These are phyloP conservation scores for Bipolaris victoriae DNA, from an alignment of 2,329 filamentous ascomycete species.

Conservation along the genomic window DNA sequence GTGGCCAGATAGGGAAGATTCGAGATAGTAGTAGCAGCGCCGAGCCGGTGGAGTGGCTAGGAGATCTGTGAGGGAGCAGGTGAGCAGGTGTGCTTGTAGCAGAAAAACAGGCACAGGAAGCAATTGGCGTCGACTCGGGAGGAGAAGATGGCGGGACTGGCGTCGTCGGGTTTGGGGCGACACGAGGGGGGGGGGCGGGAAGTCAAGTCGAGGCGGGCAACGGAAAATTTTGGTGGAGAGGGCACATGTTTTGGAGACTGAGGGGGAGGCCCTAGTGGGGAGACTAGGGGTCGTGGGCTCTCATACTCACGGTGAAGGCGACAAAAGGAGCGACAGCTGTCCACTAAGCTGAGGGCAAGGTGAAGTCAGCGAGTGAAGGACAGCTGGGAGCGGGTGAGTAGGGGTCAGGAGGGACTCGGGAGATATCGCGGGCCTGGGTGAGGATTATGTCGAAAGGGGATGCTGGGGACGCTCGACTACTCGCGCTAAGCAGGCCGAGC, in stretches of 20 bases:
- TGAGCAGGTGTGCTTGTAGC: constrained; percentile 4
- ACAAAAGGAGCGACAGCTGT: constrained; percentile 43
- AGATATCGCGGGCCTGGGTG: constrained; percentile 32
- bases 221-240: constrained; percentile 46
- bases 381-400: constrained; percentile 22
- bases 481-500: constrained; percentile 42
- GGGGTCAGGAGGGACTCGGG: constrained; percentile 27
- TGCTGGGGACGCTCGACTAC: constrained; percentile 32
- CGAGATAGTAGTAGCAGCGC: constrained; percentile 2
- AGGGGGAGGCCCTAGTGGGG: constrained; percentile 18
- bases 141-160: constrained; percentile 20
- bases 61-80: constrained; percentile 17
- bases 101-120: not conserved
- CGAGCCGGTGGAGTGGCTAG: constrained; percentile 5
- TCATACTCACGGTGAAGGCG: constrained; percentile 15
- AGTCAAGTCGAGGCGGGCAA: constrained; percentile 35
- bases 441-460: constrained; percentile 40
- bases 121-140: constrained; percentile 24
- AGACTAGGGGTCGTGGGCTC: constrained; percentile 9
- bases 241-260: constrained; percentile 30
- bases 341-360: constrained; percentile 35
- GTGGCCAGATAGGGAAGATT: constrained; percentile 13
- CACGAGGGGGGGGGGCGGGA: constrained; percentile 26
- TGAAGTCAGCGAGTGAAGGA: constrained; percentile 36
- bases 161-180: constrained; percentile 26